Evolutionary conservation across 2,329 filamentous ascomycete species (phyloP).

Genomic region (Pezicula radicicola): DNA sequence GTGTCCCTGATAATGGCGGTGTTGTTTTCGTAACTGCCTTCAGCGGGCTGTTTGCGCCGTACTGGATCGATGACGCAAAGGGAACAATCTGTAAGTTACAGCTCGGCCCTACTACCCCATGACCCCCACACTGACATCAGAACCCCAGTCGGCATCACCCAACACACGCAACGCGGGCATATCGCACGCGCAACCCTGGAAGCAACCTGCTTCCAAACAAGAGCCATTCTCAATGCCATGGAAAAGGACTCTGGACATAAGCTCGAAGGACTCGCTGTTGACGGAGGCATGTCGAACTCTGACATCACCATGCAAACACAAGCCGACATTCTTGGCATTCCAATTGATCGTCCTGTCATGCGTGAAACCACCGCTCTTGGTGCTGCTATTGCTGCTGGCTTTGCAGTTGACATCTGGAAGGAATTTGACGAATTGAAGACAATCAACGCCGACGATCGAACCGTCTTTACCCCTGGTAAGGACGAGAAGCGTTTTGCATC

Average conservation of each 20-base stretch:
- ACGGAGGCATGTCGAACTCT: slow-evolving; percentile 71
- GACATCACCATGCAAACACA: slow-evolving; percentile 77
- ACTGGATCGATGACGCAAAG: slow-evolving; percentile 74
- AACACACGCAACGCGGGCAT: slow-evolving; percentile 67
- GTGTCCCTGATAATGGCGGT: slow-evolving; percentile 65
- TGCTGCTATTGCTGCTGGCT: slow-evolving; percentile 78
- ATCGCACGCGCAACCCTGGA: slow-evolving; percentile 71
- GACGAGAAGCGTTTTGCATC: slow-evolving; percentile 52
- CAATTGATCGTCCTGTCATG: slow-evolving; percentile 76
- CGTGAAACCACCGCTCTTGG: slow-evolving; percentile 80
- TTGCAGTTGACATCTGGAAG: slow-evolving; percentile 73
- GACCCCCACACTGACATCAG: background rate
- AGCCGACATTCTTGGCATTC: slow-evolving; percentile 76
- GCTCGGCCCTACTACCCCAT: background rate
- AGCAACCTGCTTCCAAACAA: slow-evolving; percentile 72
- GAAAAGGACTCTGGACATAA: slow-evolving; percentile 66
- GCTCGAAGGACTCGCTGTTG: slow-evolving; percentile 62
- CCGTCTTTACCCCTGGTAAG: slow-evolving; percentile 66
- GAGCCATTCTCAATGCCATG: slow-evolving; percentile 72
- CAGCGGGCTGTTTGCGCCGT: slow-evolving; percentile 69
- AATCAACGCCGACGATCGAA: slow-evolving; percentile 68
- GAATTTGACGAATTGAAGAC: slow-evolving; percentile 68
- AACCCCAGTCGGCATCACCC: slow-evolving; percentile 58
- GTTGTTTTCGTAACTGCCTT: slow-evolving; percentile 71
- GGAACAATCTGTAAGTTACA: slow-evolving; percentile 59